These are phyloP conservation scores for Epichloe sibirici DNA, from an alignment of 2,329 filamentous ascomycete species.

Conservation along the genomic window DNA sequence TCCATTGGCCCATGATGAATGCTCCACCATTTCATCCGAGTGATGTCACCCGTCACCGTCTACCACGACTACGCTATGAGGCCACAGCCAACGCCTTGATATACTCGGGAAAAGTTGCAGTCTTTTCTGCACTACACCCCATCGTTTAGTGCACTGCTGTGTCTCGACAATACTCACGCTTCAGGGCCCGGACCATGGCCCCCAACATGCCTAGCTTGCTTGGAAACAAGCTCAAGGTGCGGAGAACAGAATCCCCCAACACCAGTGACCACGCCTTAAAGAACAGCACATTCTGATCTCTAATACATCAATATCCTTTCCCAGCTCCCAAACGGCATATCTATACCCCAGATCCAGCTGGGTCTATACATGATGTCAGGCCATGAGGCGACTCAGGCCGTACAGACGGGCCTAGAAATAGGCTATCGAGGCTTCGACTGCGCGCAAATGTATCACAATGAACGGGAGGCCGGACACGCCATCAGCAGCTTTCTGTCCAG, in stretches of 20 bases:
- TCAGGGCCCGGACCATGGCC: too few relatives aligned
- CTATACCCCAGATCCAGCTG: constrained; percentile 60
- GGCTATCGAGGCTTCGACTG: constrained; percentile 40
- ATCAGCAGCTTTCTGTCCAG: constrained; percentile 45
- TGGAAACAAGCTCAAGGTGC: too few relatives aligned
- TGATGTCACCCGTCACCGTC: neutral
- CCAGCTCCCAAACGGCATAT: constrained; percentile 50
- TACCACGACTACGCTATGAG: neutral
- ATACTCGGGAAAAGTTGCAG: too few relatives aligned
- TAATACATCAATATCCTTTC: too few relatives aligned
- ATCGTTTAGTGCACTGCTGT: too few relatives aligned
- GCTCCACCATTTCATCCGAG: neutral
- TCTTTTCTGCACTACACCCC: too few relatives aligned
- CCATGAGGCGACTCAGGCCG: constrained; percentile 43
- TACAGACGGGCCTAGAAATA: constrained; percentile 43
- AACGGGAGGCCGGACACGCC: constrained; percentile 54
- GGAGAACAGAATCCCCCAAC: too few relatives aligned
- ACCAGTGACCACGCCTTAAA: too few relatives aligned
- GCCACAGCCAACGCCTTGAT: neutral
- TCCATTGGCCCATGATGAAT: neutral
- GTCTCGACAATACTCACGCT: too few relatives aligned
- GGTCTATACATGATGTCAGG: constrained; percentile 63
- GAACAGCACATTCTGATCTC: too few relatives aligned
- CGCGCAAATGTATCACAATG: constrained; percentile 53
- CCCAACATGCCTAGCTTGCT: too few relatives aligned